Percentiles rank a stretch among this genome's conserved stretches.
These are phyloP conservation scores for Venturia nashicola DNA, from an alignment of 2,329 filamentous ascomycete species.

Conservation along the genomic window DNA sequence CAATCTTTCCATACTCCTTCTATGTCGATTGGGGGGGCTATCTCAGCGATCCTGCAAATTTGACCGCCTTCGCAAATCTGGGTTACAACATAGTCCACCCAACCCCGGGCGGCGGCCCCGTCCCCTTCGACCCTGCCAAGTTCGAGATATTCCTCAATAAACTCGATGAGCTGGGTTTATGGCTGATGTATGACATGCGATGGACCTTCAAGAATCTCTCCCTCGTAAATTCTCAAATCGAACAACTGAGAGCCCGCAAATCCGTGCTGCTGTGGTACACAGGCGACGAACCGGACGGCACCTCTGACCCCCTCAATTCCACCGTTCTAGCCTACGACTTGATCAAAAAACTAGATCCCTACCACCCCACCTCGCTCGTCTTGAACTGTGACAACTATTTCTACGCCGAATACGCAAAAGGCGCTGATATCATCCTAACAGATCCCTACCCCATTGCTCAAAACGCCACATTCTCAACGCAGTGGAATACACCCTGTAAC, in stretches of 20 bases:
- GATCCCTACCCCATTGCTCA: slow-evolving; percentile 49
- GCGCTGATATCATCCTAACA: slow-evolving; percentile 47
- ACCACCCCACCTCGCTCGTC: slow-evolving; percentile 47
- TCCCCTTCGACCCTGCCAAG: slow-evolving; percentile 24
- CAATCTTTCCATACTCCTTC: slow-evolving; percentile 34
- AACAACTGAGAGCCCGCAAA: slow-evolving; percentile 21
- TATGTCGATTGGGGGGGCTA: slow-evolving; percentile 31
- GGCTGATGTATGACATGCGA: slow-evolving; percentile 36
- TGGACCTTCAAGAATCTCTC: slow-evolving; percentile 28
- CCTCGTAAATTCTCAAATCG: slow-evolving; percentile 25
- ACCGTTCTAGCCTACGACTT: slow-evolving; percentile 30
- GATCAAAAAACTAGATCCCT: slow-evolving; percentile 42
- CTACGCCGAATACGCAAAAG: slow-evolving; percentile 41
- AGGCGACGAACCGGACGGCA: slow-evolving; percentile 44
- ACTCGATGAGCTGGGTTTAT: slow-evolving; percentile 32
- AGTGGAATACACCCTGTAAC: slow-evolving; percentile 46
- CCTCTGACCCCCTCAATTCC: slow-evolving; percentile 40
- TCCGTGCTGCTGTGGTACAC: slow-evolving; percentile 36
- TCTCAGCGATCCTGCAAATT: slow-evolving; percentile 21
- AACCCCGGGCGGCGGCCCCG: slow-evolving; percentile 26
- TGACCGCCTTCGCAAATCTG: slow-evolving; percentile 26
- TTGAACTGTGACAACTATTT: slow-evolving; percentile 53
- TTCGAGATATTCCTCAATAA: slow-evolving; percentile 29
- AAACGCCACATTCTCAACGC: slow-evolving; percentile 40
- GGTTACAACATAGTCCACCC: slow-evolving; percentile 38